These are phyloP conservation scores for Russula brevipes DNA, from an alignment of 768 basidiomycete genomes.

Conservation along the genomic window DNA sequence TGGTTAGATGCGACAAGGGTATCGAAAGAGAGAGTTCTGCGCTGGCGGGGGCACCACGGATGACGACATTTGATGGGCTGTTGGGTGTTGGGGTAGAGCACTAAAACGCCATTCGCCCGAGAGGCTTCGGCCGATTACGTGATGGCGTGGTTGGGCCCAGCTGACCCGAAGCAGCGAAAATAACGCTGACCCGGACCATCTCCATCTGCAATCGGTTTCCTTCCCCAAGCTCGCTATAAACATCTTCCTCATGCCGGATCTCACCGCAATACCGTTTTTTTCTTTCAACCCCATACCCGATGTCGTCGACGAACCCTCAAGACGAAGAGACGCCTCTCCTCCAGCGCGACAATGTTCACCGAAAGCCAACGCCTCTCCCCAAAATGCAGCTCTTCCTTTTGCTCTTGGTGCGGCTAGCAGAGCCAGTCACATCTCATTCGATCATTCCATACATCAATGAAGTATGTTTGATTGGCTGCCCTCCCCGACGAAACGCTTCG, in stretches of 20 bases:
- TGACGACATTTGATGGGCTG: not conserved
- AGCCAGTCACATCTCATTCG: slow-evolving; percentile 44
- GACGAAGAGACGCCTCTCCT: slow-evolving; percentile 19
- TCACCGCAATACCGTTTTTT: not conserved
- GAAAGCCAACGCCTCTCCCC: slow-evolving; percentile 41
- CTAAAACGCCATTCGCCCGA: not conserved
- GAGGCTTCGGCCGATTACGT: not conserved
- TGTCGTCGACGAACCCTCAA: not conserved
- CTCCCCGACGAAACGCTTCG: not conserved
- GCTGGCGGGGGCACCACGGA: not conserved
- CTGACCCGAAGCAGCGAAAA: not conserved
- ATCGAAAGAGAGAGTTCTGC: not conserved
- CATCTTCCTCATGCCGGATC: not conserved
- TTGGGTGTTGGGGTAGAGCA: not conserved
- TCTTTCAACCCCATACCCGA: not conserved
- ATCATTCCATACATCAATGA: slow-evolving; percentile 52
- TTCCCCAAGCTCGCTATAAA: not conserved
- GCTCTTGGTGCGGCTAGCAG: slow-evolving; percentile 42
- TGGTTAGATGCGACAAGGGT: too few species aligned
- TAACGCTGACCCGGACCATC: not conserved
- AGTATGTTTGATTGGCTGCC: slow-evolving; percentile 27
- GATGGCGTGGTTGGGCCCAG: not conserved
- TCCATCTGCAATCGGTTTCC: not conserved
- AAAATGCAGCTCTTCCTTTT: slow-evolving; percentile 42
- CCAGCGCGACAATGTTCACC: not conserved